Evolutionary conservation across 805 yeast species (phyloP).

Genomic region (Cyberlindnera bimundalis): DNA sequence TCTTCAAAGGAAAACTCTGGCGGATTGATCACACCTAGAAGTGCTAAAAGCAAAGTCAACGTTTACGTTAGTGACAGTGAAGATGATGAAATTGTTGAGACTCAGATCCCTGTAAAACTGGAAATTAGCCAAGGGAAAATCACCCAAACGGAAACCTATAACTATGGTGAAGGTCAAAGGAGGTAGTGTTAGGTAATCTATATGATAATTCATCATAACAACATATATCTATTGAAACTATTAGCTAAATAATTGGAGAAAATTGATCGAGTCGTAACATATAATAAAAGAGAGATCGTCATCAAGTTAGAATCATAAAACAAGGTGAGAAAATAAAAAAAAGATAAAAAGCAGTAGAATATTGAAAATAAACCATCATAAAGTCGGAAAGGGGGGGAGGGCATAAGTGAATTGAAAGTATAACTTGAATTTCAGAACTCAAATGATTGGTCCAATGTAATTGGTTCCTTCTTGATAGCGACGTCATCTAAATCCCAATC

Average conservation of each 20-base stretch:
- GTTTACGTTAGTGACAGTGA: constrained; percentile 14
- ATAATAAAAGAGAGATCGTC: neutral
- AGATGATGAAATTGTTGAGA: constrained; percentile 13
- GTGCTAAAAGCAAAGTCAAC: constrained; percentile 1
- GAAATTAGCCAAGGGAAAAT: constrained; percentile 1
- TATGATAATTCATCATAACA: neutral
- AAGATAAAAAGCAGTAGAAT: neutral
- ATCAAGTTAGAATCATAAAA: too few species aligned
- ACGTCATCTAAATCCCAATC: constrained; percentile 14
- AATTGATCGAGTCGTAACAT: too few species aligned
- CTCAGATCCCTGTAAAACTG: constrained; percentile 1
- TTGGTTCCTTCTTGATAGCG: constrained; percentile 8
- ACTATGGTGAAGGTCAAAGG: constrained; percentile 14
- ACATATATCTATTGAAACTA: neutral
- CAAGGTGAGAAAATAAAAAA: neutral
- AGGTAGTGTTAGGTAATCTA: too few species aligned
- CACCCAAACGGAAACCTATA: constrained; percentile 22
- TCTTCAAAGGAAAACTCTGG: neutral
- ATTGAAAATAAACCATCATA: neutral
- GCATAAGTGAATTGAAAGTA: too few species aligned
- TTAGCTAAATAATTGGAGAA: too few species aligned
- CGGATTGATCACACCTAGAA: constrained; percentile 7
- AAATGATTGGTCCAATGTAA: constrained; percentile 3
- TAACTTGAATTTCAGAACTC: constrained; percentile 6
- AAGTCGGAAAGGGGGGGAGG: too few species aligned